phyloP scores from a whole-genome alignment of 164 flowering plant genomes.

The Stephania japonica region DNA sequence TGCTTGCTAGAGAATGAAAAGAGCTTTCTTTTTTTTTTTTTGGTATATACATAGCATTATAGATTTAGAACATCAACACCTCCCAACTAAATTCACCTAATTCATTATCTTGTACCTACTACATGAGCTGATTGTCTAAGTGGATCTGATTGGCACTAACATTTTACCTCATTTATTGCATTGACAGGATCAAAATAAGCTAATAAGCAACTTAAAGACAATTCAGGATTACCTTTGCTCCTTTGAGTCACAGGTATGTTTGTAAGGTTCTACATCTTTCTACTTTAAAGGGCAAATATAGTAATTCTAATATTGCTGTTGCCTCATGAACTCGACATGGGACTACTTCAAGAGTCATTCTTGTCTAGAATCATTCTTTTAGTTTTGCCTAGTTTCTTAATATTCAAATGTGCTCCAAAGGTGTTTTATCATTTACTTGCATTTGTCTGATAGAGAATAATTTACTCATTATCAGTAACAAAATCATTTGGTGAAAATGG shows the following conservation, averaged over 20 bases:
- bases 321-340: not conserved
- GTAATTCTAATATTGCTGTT: not conserved
- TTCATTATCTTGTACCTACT: not conserved
- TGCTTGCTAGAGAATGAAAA: not conserved
- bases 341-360: not conserved
- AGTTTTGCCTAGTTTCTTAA: no score
- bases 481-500: no score
- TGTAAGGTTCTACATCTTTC: not conserved
- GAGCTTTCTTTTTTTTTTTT: not conserved
- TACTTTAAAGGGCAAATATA: not conserved
- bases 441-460: no score
- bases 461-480: no score
- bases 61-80: not conserved
- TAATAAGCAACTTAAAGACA: constrained; percentile 69
- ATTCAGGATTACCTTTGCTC: constrained; percentile 95
- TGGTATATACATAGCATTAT: not conserved
- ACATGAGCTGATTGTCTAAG: not conserved
- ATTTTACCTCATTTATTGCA: not conserved
- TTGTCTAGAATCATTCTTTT: not conserved
- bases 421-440: no score
- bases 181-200: constrained; percentile 71
- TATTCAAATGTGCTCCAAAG: no score
- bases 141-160: not conserved
- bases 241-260: constrained; percentile 74
- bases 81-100: not conserved